phyloP scores from a whole-genome alignment of 2,329 filamentous ascomycete species.

The Leptodontidium sp. region DNA sequence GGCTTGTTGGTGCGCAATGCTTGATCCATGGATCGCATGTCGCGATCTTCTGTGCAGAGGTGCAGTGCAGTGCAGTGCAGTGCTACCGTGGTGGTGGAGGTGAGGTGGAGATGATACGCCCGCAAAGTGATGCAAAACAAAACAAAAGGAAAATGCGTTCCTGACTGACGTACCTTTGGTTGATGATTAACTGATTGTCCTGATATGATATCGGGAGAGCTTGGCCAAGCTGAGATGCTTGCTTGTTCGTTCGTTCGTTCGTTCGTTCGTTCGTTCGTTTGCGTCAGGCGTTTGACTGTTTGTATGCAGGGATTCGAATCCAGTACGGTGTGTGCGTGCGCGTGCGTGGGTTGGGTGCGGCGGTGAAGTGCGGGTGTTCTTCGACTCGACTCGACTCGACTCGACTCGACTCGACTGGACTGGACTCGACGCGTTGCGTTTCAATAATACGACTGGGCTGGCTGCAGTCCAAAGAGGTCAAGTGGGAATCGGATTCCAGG shows the following conservation, averaged over 20 bases:
- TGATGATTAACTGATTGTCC: background rate
- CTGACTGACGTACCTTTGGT: constrained; percentile 9
- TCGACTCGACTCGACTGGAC: too few species aligned
- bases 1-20: constrained; percentile 16
- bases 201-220: background rate
- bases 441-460: constrained; percentile 28
- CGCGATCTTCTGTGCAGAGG: constrained; percentile 8
- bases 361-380: background rate
- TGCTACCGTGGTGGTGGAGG: background rate
- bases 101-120: background rate
- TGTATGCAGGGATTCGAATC: constrained; percentile 24
- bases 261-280: background rate
- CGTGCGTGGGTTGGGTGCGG: background rate
- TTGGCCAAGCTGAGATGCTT: background rate
- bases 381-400: background rate
- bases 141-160: constrained; percentile 6
- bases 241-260: background rate
- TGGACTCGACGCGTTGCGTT: constrained; percentile 30
- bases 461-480: constrained; percentile 30
- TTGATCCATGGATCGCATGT: background rate
- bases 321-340: background rate
- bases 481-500: constrained; percentile 33
- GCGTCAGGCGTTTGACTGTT: background rate
- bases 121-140: background rate
- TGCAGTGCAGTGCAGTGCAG: background rate